Base-by-base conservation (phyloP, 495 filamentous ascomycete species). In the Parmelia sp. region DNA sequence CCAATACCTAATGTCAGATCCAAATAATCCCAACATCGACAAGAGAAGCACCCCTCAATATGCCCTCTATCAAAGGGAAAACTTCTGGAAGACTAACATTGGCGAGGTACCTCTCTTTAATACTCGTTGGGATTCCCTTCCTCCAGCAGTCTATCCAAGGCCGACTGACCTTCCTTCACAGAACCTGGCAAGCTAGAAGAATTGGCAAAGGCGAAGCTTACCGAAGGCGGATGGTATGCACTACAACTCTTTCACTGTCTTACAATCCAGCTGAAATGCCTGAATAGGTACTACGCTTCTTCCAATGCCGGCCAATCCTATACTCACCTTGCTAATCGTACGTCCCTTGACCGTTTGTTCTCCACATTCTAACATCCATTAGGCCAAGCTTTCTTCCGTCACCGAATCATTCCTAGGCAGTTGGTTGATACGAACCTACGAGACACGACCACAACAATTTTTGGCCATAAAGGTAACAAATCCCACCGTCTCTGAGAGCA, bases 311-410 rank as follows among this genome's bases (percentile, higher is more conserved):
- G 86, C 1, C 76, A 82, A 37, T 88, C 86, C 11, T 78, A 76
- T 63, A 90, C 86, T 21, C 86, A 89, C 71, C 77, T 84, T 3
- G 82, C 83, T 17, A 89, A 88, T 72, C 80, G 86, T 55, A 47
- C 37, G 58, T n/a, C 29, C 35, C n/a, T 15, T 57, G 12, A 17
- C 19, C 12, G 19, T 49, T 17, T 21, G 7, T 23, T 1, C 6
- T 23, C 11, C 27, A 19, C 3, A 7, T 19, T 4, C n/a, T 62
- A 29, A 60, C 40, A 60, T 25, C 2, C 27, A 10, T 7, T 12
- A 64, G 62, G 63, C 3, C 82, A 87, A 71, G 80, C 87, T 65
- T 89, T 89, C 79, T 87, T 80, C 76, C 81, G 84, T 1, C 86
- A 87, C 74, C 79, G 83, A 44, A 84, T 89, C 70, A 81, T 88